Evolutionary conservation across 2,329 filamentous ascomycete species (phyloP), one percentile per base, ranked within the genome.

Genomic region (Dactylellina haptotyla): DNA sequence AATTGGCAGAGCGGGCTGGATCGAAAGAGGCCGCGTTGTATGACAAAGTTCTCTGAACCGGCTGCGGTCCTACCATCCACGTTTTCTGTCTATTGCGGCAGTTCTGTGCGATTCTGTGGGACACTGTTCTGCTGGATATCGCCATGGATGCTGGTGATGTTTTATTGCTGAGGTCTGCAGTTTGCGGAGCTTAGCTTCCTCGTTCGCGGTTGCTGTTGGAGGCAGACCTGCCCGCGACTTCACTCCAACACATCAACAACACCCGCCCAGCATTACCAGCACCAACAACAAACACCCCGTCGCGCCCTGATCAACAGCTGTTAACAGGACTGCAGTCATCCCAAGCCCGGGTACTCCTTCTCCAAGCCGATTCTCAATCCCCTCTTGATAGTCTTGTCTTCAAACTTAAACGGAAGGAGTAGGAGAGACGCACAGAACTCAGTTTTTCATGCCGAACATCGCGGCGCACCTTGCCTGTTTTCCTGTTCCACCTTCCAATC

Each of bases 401-500:
- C n/a, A n/a, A n/a, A n/a, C n/a, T n/a, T n/a, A n/a, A n/a, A n/a
- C n/a, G n/a, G n/a, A n/a, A n/a, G n/a, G n/a, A n/a, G n/a, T n/a
- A n/a, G n/a, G n/a, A n/a, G 43, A 25, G 4, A 45, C 9, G 51
- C 18, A 59, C 51, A 53, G 14, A 65, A 18, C 51, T 45, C 23
- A 34, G 10, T 20, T 30, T 46, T 45, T 48, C 26, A n/a, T 62
- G 56, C 43, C 65, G 46, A 61, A 16, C 2, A 51, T 43, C 48
- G 39, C 48, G 10, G 43, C 20, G 16, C 53, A 54, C 37, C 45
- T 46, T 48, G 51, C 59, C 18, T 32, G 39, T 58, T 26, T 16
- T 54, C 50, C 59, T 62, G 69, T 73, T 62, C 45, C 61, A 73
- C 61, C 69, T 73, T 73, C 69, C 69, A 14, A 57, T 26, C 62